These are phyloP conservation scores for Diacronema lutheri DNA, from an alignment of 78 protist species.

Conservation along the genomic window DNA sequence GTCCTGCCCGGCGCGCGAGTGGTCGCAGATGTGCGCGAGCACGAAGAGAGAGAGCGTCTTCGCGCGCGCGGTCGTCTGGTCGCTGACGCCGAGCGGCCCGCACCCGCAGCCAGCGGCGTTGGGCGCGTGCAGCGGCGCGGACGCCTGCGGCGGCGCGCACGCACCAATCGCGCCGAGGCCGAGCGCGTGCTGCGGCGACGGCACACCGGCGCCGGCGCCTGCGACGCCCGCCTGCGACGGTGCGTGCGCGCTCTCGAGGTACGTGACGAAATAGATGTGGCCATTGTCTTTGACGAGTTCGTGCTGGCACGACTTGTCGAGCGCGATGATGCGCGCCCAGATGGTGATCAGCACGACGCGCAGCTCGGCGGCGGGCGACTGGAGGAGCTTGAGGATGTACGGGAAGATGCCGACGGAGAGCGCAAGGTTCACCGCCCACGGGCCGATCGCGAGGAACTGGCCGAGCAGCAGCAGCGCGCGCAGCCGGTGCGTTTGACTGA, in stretches of 20 bases:
- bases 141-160: neutral
- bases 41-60: conserved; percentile 12
- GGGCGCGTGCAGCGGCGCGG: neutral
- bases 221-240: no score
- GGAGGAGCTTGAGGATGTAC: conserved; percentile 88
- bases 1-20: neutral
- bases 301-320: conserved; percentile 65
- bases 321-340: conserved; percentile 77
- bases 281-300: conserved; percentile 82
- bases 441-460: conserved; percentile 85
- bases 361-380: conserved; percentile 35
- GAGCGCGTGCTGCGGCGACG: neutral
- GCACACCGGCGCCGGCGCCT: neutral
- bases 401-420: conserved; percentile 95
- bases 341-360: conserved; percentile 69
- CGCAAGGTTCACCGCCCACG: conserved; percentile 90
- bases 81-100: no score
- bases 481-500: conserved; percentile 83
- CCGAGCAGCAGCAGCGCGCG: conserved; percentile 89
- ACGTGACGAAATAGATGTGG: conserved; percentile 73
- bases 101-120: neutral
- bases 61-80: conserved; percentile 38
- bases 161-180: neutral
- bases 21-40: conserved; percentile 15
- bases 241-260: neutral